Base-by-base conservation (phyloP, 345 rosid genomes). In the Orychophragmus violaceus region DNA sequence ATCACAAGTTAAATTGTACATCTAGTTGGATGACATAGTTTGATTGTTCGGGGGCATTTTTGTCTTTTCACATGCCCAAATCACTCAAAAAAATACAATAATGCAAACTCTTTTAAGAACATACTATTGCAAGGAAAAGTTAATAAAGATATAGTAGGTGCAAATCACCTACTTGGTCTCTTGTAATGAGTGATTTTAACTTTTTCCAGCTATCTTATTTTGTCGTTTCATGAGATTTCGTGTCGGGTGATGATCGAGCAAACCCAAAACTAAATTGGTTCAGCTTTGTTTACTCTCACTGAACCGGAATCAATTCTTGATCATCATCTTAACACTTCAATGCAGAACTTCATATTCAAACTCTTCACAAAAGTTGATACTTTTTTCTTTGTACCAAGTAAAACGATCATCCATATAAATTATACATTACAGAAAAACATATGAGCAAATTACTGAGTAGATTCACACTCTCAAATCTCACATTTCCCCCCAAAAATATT, bases 381-480 rank as follows among this genome's bases (percentile, higher is more conserved):
- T 39, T 13, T 4, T 17, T 60, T 27, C 6, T 27, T 14, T 25
- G 28, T 63, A 64, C 8, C 45, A 62, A 16, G 1, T 23, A 41
- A 52, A 48, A 62, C 13, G 19, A 53, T 2, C 10, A 63, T 25
- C 58, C 57, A 62, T 64, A 35, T 53, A 32, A 3, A 30, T 7
- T 14, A 33, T 63, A 62, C 49, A 71, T 63, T 45, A 63, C 54
- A 70, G 2, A 8, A 49, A 48, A 58, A 50, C 41, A 69, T 22
- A 27, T 2, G 14, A 70, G 55, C 46, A n/a, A 42, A 70, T 27
- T 19, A 63, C 64, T 62, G 68, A 51, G 11, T 29, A 52, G 45
- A 39, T 60, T 49, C 66, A 36, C 50, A 46, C 14, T 39, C 33
- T 29, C 66, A 59, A 69, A 50, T 50, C 67, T 69, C 59, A 68